Evolutionary conservation across 2,329 filamentous ascomycete genomes (phyloP).

Genomic region (Aureobasidium sp.): DNA sequence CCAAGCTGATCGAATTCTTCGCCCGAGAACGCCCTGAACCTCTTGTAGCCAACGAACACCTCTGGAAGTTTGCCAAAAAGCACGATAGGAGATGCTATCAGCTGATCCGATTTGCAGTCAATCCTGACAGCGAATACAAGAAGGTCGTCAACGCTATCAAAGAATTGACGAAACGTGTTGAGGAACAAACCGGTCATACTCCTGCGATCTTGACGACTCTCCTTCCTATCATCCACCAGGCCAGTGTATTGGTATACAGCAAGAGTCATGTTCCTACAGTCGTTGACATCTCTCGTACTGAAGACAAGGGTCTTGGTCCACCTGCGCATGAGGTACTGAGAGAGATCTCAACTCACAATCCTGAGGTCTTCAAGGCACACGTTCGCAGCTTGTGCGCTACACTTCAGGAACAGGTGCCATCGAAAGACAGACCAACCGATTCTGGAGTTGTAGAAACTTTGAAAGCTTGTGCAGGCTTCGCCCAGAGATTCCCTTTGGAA

Average conservation of each 20-base stretch:
- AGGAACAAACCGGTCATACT: constrained; percentile 53
- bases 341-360: constrained; percentile 83
- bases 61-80: constrained; percentile 83
- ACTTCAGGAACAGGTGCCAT: constrained; percentile 72
- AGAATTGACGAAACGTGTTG: constrained; percentile 76
- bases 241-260: constrained; percentile 82
- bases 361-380: constrained; percentile 85
- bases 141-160: constrained; percentile 85
- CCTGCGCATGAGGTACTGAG: constrained; percentile 84
- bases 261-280: constrained; percentile 87
- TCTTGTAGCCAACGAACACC: constrained; percentile 60
- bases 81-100: constrained; percentile 88
- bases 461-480: constrained; percentile 89
- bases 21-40: constrained; percentile 69
- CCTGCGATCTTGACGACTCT: constrained; percentile 65
- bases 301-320: constrained; percentile 60
- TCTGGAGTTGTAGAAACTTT: constrained; percentile 75
- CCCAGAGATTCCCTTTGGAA: constrained; percentile 74
- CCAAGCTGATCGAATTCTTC: constrained; percentile 64
- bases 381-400: constrained; percentile 86
- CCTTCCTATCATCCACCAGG: constrained; percentile 72
- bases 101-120: constrained; percentile 77
- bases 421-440: constrained; percentile 58
- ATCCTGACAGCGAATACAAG: constrained; percentile 80
- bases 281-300: constrained; percentile 76